Evolutionary conservation across 2,329 filamentous ascomycete genomes (phyloP), one percentile per base, ranked within the genome.

Genomic region (Penicillium sp.): DNA sequence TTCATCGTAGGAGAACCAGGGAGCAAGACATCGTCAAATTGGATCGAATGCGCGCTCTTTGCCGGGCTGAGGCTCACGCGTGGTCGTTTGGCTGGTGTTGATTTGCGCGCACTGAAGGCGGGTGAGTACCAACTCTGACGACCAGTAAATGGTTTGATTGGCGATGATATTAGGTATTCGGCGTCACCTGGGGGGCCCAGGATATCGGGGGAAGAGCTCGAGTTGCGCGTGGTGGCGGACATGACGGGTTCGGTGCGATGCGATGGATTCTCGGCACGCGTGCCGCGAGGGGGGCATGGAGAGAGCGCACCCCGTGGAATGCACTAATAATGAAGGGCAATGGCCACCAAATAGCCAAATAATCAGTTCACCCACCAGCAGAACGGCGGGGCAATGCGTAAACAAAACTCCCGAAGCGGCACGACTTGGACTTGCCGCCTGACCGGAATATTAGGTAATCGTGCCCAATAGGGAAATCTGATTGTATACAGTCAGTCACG

Each of bases 151-250:
- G 73, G 70, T 51, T 73, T 75, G 13, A 68, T 67, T 2, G 75
- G 75, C 5, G 75, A 77, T 18, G 75, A 76, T 26, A 77, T 70
- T 28, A 77, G 61, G 59, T 75, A 77, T 18, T 75, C 70, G 31
- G 67, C 69, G 60, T 77, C 73, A 52, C 73, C 75, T 55, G 75
- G 69, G 43, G 75, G 74, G 23, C 70, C 74, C 52, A 77, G 67
- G 48, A 75, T 67, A 67, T 77, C 75, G 42, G 75, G 74, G 37
- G 75, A 77, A 54, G 75, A 77, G 60, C 67, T 76, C 48, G 64
- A 53, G 56, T 67, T 75, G 61, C 67, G 70, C 54, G 68, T 68
- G 52, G 66, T 74, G 71, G 52, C 60, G 62, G 64, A 62, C 55
- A 67, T 67, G 60, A 53, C 53, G 59, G 49, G 54, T 54, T 64